phyloP scores from a whole-genome alignment of 805 yeast species.

The Yarrowia sp. region DNA sequence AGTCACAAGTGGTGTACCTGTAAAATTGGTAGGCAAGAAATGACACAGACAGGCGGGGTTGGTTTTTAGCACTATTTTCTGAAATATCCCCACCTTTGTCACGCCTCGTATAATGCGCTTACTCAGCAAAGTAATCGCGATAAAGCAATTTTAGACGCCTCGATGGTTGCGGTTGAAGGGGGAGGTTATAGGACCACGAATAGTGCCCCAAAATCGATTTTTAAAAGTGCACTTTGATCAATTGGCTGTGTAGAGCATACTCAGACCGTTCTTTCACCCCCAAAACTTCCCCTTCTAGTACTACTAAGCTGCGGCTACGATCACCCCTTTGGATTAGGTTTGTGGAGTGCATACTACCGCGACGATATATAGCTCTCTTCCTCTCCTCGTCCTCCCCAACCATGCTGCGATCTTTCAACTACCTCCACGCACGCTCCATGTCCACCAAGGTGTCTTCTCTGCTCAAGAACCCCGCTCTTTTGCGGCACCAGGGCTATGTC shows the following conservation, averaged over 20 bases:
- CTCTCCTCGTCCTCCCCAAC: neutral
- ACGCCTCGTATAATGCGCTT: too few relatives aligned
- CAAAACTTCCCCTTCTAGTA: too few relatives aligned
- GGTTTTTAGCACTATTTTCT: too few relatives aligned
- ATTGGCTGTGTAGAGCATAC: neutral
- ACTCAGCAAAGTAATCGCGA: neutral
- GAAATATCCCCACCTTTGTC: too few relatives aligned
- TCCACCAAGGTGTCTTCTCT: constrained; percentile 20
- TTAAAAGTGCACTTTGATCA: neutral
- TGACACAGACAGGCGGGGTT: too few relatives aligned
- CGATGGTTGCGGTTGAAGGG: neutral
- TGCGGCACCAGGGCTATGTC: constrained; percentile 40
- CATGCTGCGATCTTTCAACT: constrained; percentile 10
- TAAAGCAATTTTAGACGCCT: constrained; percentile 16
- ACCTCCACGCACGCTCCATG: constrained; percentile 13
- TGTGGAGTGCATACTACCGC: constrained; percentile 20
- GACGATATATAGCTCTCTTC: neutral
- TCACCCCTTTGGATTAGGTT: neutral
- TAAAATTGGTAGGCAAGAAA: too few relatives aligned
- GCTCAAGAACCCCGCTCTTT: constrained; percentile 31
- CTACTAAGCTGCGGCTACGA: constrained; percentile 5
- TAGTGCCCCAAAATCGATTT: neutral
- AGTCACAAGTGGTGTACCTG: neutral
- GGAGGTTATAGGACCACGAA: neutral
- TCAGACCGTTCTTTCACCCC: neutral